Base-by-base conservation (phyloP, 345 rosid species). In the Linum usitatissimum region DNA sequence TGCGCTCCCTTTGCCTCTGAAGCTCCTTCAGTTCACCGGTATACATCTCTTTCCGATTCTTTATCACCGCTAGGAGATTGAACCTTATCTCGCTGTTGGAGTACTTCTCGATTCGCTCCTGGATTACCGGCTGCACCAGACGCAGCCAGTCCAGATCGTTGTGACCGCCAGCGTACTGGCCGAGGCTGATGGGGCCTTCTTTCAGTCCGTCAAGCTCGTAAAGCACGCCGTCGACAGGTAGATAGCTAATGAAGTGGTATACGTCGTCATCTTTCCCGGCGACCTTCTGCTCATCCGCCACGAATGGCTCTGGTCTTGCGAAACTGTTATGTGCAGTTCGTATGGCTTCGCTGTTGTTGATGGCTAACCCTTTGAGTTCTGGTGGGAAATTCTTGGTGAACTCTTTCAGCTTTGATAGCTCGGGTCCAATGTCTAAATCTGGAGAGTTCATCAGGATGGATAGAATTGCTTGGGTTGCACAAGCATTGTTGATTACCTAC, bases 181-280 rank as follows among this genome's bases (percentile, higher is more conserved):
- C 95, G 58, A 90, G 97, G 80, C 95, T 84, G 60, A 93, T 83
- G 36, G 99, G 97, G 51, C 99, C 99, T 56, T 87, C 96, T 76
- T 93, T 93, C 68, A 93, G 70, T 51, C 99, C 99, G 74, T 93
- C 99, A 63, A 93, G 96, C 75, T 93, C 99, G 68, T 93, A 93
- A 40, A 93, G 73, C 65, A 90, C 80, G 20, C 99, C 99, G 55
- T 90, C 88, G 19, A 93, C 87, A 15, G 96, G 95, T 59, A 93
- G 71, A 73, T 93, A 93, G 71, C 99, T 93, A 57, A 90, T 90
- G 71, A 93, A 93, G 73, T 93, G 99, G 85, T 90, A 93, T 28
- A 93, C 96, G 15, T 93, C 99, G 30, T 93, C 99, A 21, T 90
- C 99, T 72, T 90, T 90, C n/a, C 81, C 78, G 53, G 97, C 90